Base-by-base conservation (phyloP, 768 basidiomycete genomes). In the Auricularia sp. region DNA sequence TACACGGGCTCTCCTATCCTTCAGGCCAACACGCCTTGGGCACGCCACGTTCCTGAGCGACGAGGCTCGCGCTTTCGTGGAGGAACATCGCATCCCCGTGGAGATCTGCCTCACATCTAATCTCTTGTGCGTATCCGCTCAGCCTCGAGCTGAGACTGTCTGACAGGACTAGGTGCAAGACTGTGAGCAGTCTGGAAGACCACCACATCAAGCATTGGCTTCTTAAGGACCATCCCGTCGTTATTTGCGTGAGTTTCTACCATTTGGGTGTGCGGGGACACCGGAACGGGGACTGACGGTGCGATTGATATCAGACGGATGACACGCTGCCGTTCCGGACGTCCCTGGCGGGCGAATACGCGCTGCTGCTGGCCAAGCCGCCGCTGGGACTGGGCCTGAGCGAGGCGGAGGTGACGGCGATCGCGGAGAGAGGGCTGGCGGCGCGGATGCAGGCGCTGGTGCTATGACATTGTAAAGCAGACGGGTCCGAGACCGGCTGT, bases 61-160 rank as follows among this genome's bases (percentile, higher is more conserved):
- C 2, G 82, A 83, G 58, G 83, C 84, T 0, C 81, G 83, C 66
- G 73, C 76, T 1, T 71, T 85, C 47, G 87, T 91, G 7, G 74
- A 82, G 62, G 70, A 77, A 33, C 80, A 83, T 43, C 82, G 82
- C 53, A 81, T 78, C 23, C 84, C 84, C 70, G 81, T 93, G 47
- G 91, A 93, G 73, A 86, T 93, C 53, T 93, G 91, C 71, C 79
- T 93, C 35, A 86, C 81, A 18, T 92, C 91, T 0, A 93, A 93
- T 73, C 70, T 93, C 11, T 67, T 91, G 84, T 88, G 71, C 62
- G 54, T 44, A 64, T 62, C 14, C 47, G 36, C 53, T 29, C 36
- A 14, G 34, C 61, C 29, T 29, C 34, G 16, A 6, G 11, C 47
- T 43, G 54, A 42, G n/a, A 43, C 61, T 44, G 56, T 35, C 61